Base-by-base conservation (phyloP, 1,139 yeast species). In the Zygosaccharomyces sapae region DNA sequence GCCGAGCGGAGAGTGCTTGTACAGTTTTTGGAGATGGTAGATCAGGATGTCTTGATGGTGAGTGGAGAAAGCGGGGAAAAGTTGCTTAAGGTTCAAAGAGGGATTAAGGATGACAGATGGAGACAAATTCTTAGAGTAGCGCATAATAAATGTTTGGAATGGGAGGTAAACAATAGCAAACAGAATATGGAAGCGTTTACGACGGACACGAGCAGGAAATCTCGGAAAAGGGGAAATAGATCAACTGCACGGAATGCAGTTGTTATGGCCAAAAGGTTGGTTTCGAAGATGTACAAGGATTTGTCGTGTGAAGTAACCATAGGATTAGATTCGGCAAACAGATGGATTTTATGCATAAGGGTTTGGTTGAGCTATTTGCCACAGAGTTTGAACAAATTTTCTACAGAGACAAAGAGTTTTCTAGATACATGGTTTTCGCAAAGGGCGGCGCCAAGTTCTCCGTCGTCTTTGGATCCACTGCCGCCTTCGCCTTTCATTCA, bases 401-500 rank as follows among this genome's bases (percentile, higher is more conserved):
- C 54, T 19, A 19, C 41, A 16, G 57, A 55, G 27, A 55, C 59
- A 4, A 52, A 47, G 24, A 29, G 25, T n/a, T 47, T 54, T 5
- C 43, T 55, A 27, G 55, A 54, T 30, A 41, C 45, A 13, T 33
- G 31, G 31, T 53, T 24, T 54, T 55, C 25, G 41, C 52, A 3
- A 34, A 27, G 34, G 33, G 27, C 13, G 39, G 39, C 22, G 38
- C 16, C 16, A 16, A 16, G 16, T 16, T 16, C 16, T 16, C 16
- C 16, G 16, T 16, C 16, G 16, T 16, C 16, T 16, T 16, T 16
- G 47, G 13, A 18, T 34, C 38, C 12, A 16, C 12, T 27, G 36
- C 35, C 31, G 42, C 13, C 10, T 9, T 43, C 37, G 4, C 47
- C 48, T 9, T 57, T 52, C 40, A 55, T 62, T 9, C 65, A 62